Conservation (phyloP, 306 rosid species). For the Corylus americana region DNA sequence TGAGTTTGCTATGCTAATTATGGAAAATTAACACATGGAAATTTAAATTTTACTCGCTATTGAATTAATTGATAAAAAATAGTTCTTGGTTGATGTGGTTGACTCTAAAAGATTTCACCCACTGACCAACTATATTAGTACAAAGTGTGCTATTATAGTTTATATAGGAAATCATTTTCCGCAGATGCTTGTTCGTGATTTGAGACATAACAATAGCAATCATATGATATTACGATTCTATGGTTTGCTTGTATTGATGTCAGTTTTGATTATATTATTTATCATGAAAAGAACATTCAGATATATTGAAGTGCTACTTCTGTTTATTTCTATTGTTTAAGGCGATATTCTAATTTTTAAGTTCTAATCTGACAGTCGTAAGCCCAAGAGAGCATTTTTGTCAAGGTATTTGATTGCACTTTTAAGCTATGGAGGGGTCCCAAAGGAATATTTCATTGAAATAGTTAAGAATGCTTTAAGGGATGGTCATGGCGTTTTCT, state of each 20-base stretch:
- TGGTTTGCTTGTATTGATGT: too few species aligned
- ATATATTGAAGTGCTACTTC: neutral
- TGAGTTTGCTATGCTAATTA: neutral
- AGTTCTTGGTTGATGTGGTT: neutral
- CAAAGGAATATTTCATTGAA: slow-evolving; percentile 58
- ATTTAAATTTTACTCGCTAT: neutral
- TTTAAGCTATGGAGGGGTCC: slow-evolving; percentile 82
- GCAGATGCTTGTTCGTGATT: too few species aligned
- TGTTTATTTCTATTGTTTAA: slow-evolving; percentile 24
- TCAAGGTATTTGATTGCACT: slow-evolving; percentile 63
- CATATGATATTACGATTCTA: too few species aligned
- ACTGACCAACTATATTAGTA: too few species aligned
- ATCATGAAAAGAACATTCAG: too few species aligned
- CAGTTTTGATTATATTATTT: too few species aligned
- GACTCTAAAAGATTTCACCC: neutral
- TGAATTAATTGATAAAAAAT: neutral
- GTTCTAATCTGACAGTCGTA: slow-evolving; percentile 50
- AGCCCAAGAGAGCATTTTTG: slow-evolving; percentile 48
- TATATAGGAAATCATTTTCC: too few species aligned
- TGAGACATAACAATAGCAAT: too few species aligned
- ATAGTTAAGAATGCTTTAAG: slow-evolving; percentile 45
- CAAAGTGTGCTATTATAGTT: too few species aligned
- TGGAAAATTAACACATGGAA: neutral
- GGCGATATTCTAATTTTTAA: slow-evolving; percentile 16
- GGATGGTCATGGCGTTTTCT: slow-evolving; percentile 40